Conservation (phyloP, 139 green algal genomes). For the Closterium sp. region DNA sequence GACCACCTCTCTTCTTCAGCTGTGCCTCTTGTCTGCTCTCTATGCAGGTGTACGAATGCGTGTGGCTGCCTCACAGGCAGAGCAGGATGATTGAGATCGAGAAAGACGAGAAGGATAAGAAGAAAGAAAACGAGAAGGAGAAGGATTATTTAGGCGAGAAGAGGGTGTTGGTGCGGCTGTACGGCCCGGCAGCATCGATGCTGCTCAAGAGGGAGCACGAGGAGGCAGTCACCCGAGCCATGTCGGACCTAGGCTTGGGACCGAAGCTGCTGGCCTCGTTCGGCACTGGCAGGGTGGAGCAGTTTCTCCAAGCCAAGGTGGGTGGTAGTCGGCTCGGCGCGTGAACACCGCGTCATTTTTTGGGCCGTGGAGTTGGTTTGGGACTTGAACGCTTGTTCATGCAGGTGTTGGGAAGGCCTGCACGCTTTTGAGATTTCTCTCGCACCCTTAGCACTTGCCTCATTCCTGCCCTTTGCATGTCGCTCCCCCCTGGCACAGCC, state of each 20-base stretch:
- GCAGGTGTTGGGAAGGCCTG: no score
- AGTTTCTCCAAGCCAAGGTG: constrained; percentile 29
- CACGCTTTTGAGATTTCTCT: no score
- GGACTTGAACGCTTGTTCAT: no score
- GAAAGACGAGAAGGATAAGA: not conserved
- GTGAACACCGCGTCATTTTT: no score
- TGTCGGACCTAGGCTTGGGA: constrained; percentile 18
- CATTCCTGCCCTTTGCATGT: no score
- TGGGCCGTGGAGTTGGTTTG: no score
- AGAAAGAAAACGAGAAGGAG: not conserved
- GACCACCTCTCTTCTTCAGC: not conserved
- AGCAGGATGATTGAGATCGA: no score
- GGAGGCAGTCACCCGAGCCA: not conserved
- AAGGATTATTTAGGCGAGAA: not conserved
- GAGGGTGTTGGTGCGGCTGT: constrained; percentile 22
- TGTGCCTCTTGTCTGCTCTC: not conserved
- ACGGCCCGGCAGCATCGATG: not conserved
- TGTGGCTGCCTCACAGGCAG: not conserved
- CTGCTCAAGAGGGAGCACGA: constrained; percentile 16
- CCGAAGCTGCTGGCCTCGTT: constrained; percentile 35
- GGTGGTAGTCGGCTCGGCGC: no score
- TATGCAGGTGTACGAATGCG: not conserved
- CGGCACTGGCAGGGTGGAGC: constrained; percentile 36
- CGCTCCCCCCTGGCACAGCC: no score
- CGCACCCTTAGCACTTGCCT: no score